A percentile compares a stretch with the other conserved stretches of the same genome.
Conservation (phyloP, 1,139 yeast species). For the Candida tropicalis region DNA sequence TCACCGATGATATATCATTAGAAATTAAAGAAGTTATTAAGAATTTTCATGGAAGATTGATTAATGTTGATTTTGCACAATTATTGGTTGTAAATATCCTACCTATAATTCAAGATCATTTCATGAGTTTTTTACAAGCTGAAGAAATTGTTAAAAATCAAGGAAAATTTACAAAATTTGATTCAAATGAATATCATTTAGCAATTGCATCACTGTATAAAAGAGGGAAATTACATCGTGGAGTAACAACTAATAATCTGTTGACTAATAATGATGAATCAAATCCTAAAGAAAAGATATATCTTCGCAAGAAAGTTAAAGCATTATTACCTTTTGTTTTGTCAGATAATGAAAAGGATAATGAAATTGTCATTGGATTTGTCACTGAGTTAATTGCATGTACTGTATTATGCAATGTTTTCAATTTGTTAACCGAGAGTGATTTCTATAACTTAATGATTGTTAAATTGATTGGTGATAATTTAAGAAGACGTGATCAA, state of each 20-base stretch:
- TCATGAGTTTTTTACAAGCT: conserved; percentile 55
- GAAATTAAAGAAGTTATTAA: conserved; percentile 49
- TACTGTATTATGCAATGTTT: conserved; percentile 47
- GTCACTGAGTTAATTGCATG: conserved; percentile 66
- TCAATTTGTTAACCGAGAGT: conserved; percentile 65
- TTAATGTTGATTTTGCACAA: conserved; percentile 54
- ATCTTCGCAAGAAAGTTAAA: conserved; percentile 48
- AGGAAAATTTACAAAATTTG: conserved; percentile 20
- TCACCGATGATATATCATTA: conserved; percentile 55
- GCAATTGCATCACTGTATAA: conserved; percentile 64
- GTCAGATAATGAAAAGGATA: conserved; percentile 49
- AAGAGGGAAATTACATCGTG: conserved; percentile 62
- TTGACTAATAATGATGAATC: conserved; percentile 38
- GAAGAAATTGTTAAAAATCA: conserved; percentile 41
- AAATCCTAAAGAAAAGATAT: conserved; percentile 47
- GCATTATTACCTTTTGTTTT: conserved; percentile 55
- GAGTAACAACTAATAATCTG: conserved; percentile 52
- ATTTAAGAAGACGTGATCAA: conserved; percentile 73
- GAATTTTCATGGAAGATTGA: conserved; percentile 44
- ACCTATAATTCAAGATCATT: conserved; percentile 71
- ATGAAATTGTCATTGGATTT: conserved; percentile 52
- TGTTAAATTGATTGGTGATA: conserved; percentile 61
- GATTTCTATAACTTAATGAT: conserved; percentile 76
- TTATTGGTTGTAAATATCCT: conserved; percentile 58
- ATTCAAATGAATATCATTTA: conserved; percentile 51